Percentiles rank a stretch among this genome's conserved stretches.
These are phyloP conservation scores for Brasilioporus rufonigricans DNA, from an alignment of 768 basidiomycete genomes.

Conservation along the genomic window DNA sequence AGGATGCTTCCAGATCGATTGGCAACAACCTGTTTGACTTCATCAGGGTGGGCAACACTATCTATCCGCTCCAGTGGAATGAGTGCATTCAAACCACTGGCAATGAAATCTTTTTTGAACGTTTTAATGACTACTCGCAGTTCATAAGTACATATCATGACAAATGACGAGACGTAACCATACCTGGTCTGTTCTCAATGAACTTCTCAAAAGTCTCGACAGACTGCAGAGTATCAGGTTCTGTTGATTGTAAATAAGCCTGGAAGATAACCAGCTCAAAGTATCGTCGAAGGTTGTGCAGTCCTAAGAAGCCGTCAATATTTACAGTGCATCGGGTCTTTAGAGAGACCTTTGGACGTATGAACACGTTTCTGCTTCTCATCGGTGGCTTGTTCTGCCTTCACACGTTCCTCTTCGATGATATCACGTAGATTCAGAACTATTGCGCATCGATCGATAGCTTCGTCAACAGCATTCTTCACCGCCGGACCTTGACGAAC, in stretches of 20 bases:
- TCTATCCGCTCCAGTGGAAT: slow-evolving; percentile 79
- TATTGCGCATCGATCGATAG: slow-evolving; percentile 81
- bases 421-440: slow-evolving; percentile 85
- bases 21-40: slow-evolving; percentile 82
- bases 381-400: slow-evolving; percentile 75
- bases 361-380: slow-evolving; percentile 63
- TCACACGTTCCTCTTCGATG: slow-evolving; percentile 79
- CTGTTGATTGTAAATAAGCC: slow-evolving; percentile 78
- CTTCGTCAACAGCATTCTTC: slow-evolving; percentile 82
- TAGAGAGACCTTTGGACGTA: slow-evolving; percentile 64
- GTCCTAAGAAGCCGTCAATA: slow-evolving; percentile 40
- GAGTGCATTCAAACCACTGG: slow-evolving; percentile 74
- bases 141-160: neutral
- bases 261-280: slow-evolving; percentile 88
- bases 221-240: slow-evolving; percentile 75
- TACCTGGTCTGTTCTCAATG: slow-evolving; percentile 83
- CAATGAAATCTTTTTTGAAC: slow-evolving; percentile 85
- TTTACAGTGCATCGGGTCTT: neutral
- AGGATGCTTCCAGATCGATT: slow-evolving; percentile 84
- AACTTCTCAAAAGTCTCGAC: slow-evolving; percentile 80
- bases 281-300: slow-evolving; percentile 81
- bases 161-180: slow-evolving; percentile 1
- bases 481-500: slow-evolving; percentile 83
- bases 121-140: slow-evolving; percentile 80
- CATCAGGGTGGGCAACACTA: slow-evolving; percentile 82